Percentiles rank a stretch among this genome's conserved stretches.
Evolutionary conservation across 1,139 yeast species (phyloP).

Genomic region (Candida sanyaensis): DNA sequence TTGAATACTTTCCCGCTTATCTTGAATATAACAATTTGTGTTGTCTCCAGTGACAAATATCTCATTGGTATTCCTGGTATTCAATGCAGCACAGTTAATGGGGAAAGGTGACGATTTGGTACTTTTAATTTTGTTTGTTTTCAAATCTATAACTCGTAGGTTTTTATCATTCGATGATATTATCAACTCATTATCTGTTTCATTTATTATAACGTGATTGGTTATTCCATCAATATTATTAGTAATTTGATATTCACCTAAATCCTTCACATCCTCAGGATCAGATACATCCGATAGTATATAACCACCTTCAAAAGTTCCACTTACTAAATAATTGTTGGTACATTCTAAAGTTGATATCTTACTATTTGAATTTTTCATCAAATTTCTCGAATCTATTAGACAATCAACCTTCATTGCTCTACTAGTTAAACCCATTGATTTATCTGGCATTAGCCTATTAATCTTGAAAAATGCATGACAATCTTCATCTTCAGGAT

Average conservation of each 20-base stretch:
- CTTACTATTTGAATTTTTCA: slow-evolving; percentile 35
- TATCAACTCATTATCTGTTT: slow-evolving; percentile 27
- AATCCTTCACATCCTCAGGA: slow-evolving; percentile 22
- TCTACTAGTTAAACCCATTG: slow-evolving; percentile 18
- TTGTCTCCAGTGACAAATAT: slow-evolving; percentile 55
- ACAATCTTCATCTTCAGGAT: slow-evolving; percentile 22
- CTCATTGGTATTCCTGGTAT: slow-evolving; percentile 35
- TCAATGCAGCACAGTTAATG: slow-evolving; percentile 51
- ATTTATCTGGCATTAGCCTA: slow-evolving; percentile 30
- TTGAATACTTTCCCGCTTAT: slow-evolving; percentile 31
- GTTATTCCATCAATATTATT: slow-evolving; percentile 52
- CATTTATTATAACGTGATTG: slow-evolving; percentile 48
- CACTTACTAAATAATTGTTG: slow-evolving; percentile 46
- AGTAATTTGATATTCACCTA: slow-evolving; percentile 45
- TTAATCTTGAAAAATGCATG: slow-evolving; percentile 40
- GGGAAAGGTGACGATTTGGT: slow-evolving; percentile 43
- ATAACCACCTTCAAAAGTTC: slow-evolving; percentile 59
- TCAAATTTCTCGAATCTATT: slow-evolving; percentile 39
- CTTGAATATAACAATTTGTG: slow-evolving; percentile 43
- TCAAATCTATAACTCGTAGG: slow-evolving; percentile 43
- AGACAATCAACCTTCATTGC: slow-evolving; percentile 36
- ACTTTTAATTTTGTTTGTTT: slow-evolving; percentile 15
- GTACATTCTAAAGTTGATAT: slow-evolving; percentile 53
- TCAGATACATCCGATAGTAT: slow-evolving; percentile 35
- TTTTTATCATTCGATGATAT: slow-evolving; percentile 53